Evolutionary conservation across 2,329 filamentous ascomycete genomes (phyloP), one percentile per base, ranked within the genome.

Genomic region (Monilinia fructicola): DNA sequence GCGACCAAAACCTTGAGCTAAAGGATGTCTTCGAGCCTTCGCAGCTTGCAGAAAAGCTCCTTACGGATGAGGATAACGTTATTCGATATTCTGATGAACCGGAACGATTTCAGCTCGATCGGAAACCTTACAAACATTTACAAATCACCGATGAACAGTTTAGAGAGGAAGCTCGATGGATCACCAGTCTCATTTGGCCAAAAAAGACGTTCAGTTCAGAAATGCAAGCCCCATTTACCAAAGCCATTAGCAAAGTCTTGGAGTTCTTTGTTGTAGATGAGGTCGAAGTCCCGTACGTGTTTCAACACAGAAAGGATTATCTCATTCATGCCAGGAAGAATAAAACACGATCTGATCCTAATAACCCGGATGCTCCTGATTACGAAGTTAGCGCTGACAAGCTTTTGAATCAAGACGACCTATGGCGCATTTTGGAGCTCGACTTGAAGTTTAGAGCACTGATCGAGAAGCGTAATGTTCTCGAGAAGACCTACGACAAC

Each of bases 11-110:
- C 54, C 87, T 98, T 53, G 92, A 97, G 78, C 85, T 99, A 69
- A 97, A 98, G 80, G 94, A 99, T 76, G 94, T 99, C 61, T 99
- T 99, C 74, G 95, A 99, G 78, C 95, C 95, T 0, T 96, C 93
- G 3, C 93, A 99, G 77, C 85, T 99, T 50, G 89, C 90, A 66
- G 95, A 99, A 79, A 94, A 92, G 79, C 90, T 98, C 77, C 86
- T 99, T 73, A 99, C 95, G 11, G 95, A 98, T 67, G 93, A 93
- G 70, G 95, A 99, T 77, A 96, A 98, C 77, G 81, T 87, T 67
- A 97, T 99, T 71, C 91, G 95, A 59, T 87, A 89, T 75, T 88
- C 86, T 26, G 95, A 99, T 76, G 90, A 97, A 72, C 95, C 95
- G 1, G 95, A 99, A 79, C 90, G 95, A 74, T 94, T 97, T 78